Percentiles rank a stretch among this genome's conserved stretches.
Evolutionary conservation across 2,329 filamentous ascomycete species (phyloP).

Genomic region (Chaetomium sp.): DNA sequence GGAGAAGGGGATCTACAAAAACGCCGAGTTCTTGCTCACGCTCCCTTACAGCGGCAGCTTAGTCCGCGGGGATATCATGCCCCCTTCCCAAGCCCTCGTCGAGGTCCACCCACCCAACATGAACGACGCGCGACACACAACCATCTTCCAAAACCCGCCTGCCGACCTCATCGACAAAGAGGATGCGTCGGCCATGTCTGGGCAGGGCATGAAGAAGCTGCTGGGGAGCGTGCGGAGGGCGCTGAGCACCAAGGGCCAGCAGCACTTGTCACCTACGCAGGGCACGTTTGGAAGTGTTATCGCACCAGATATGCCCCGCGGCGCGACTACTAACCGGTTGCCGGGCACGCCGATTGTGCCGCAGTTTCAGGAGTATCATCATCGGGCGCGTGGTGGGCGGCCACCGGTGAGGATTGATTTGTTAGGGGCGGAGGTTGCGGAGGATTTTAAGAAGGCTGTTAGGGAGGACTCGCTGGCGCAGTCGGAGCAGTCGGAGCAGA

Average conservation of each 20-base stretch:
- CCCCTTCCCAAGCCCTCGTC: conserved; percentile 76
- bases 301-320: conserved; percentile 43
- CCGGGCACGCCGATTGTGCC: conserved; percentile 56
- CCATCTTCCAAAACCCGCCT: conserved; percentile 39
- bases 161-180: conserved; percentile 38
- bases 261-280: conserved; percentile 38
- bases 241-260: conserved; percentile 56
- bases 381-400: conserved; percentile 33
- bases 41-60: conserved; percentile 73
- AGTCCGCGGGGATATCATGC: conserved; percentile 77
- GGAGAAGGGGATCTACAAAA: conserved; percentile 46
- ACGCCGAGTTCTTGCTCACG: conserved; percentile 52
- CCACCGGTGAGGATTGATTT: conserved; percentile 68
- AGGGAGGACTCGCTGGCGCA: conserved; percentile 54
- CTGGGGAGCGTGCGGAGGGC: conserved; percentile 81
- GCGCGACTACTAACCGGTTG: conserved; percentile 51
- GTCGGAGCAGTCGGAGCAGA: conserved; percentile 26
- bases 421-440: conserved; percentile 68
- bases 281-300: conserved; percentile 41
- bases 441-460: conserved; percentile 72
- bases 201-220: conserved; percentile 76
- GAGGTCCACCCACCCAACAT: conserved; percentile 53
- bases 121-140: conserved; percentile 43
- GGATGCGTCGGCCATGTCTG: conserved; percentile 52
- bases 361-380: conserved; percentile 41